Evolutionary conservation across 306 rosid genomes (phyloP), one percentile per base, ranked within the genome.

Genomic region (Bauhinia variegata): DNA sequence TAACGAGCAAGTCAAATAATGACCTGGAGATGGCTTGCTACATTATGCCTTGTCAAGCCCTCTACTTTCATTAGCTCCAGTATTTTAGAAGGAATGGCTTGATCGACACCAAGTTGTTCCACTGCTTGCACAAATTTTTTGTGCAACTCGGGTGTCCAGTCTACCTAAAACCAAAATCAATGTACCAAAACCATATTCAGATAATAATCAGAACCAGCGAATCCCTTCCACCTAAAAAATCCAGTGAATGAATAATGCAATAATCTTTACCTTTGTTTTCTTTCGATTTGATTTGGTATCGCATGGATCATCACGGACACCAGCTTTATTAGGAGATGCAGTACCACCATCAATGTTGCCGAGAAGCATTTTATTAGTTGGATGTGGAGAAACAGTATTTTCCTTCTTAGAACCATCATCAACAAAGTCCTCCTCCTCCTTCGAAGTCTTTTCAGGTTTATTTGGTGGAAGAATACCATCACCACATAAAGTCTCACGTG

Each of bases 21-120:
- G 60, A 90, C 99, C 99, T 95, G 99, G 61, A 95, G 99, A 79
- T 95, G 99, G 75, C 99, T 95, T 32, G 99, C 99, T 32, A 95
- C 92, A 51, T 95, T 95, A 78, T 95, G 97, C 87, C 99, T 86
- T 2, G 97, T 95, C 86, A 95, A 84, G 28, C 92, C 95, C 43
- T 88, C 92, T 60, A 89, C 86, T 74, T 91, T 88, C 99, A 95
- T 95, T 23, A 95, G 70, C 78, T 88, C 99, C 31, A 95, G 86
- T 80, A 95, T 91, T 70, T 97, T 86, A 79, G 99, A 95, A 11
- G 99, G 99, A 85, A 95, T 95, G 70, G 97, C 99, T 77, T 95
- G 97, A 82, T 91, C 96, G 43, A 95, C 78, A 5, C 99, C 99
- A 46, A 95, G 79, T 69, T 95, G 91, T 48, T 95, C 96, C 13